Evolutionary conservation across 2,329 filamentous ascomycete species (phyloP), one percentile per base, ranked within the genome.

Genomic region (Cadophora luteo-olivacea): DNA sequence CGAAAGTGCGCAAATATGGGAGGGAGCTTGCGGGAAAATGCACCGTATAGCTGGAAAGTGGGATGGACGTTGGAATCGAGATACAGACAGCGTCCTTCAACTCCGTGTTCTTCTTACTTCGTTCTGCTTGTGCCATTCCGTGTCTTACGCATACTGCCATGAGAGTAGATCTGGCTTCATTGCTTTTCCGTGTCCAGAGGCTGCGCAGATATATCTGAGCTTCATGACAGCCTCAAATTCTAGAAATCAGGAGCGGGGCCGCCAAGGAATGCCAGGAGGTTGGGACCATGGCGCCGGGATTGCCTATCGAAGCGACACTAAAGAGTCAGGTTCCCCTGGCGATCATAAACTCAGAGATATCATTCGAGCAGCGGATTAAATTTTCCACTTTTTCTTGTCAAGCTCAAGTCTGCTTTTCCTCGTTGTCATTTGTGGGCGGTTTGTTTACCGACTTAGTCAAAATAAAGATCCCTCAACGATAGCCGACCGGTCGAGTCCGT

Each of bases 271-370:
- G 6, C 54, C 29, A 57, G 8, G 16, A 57, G 32, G 29, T 36
- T 36, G 29, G 32, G 9, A 36, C 29, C 32, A 36, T 33, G n/a
- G 54, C 32, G 14, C 24, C 52, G 52, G 52, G 25, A 55, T 55
- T 55, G 52, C 52, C 52, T 55, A 55, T 55, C 52, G 52, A 32
- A 55, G 52, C 29, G 52, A 55, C 52, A 45, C 29, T 33, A 55
- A 29, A 8, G 25, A 32, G 16, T 55, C 52, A 55, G 29, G 52
- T 33, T 55, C 52, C 36, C 14, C 24, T 29, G 41, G 14, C 16
- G 14, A 19, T 45, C 41, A 45, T 45, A 14, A 45, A 45, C 19
- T 3, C 4, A 16, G 14, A 19, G 4, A 45, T 6, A 45, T 45
- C 12, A 45, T 45, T 55, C 16, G 51, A 54, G 6, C 51, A 54